These are phyloP conservation scores for Trichoderma citrinoviride DNA, from an alignment of 2,329 filamentous ascomycete genomes.

Conservation along the genomic window DNA sequence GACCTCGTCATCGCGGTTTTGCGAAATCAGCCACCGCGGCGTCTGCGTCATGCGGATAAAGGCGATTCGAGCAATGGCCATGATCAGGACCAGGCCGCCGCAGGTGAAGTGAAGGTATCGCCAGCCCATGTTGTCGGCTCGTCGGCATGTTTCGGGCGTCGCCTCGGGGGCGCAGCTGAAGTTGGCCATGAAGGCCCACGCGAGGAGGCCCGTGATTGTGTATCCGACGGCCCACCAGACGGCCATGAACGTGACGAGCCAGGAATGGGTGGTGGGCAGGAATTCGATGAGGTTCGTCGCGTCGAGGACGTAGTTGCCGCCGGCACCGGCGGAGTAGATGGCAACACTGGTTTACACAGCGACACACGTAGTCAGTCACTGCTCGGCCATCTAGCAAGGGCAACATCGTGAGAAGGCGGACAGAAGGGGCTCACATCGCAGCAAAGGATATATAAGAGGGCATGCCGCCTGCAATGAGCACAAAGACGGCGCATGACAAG, in stretches of 20 bases:
- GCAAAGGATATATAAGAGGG: constrained; percentile 21
- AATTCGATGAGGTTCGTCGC: constrained; percentile 21
- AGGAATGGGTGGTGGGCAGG: constrained; percentile 17
- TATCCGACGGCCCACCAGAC: constrained; percentile 23
- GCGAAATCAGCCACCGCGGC: constrained; percentile 21
- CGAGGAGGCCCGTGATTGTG: constrained; percentile 19
- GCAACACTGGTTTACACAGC: constrained; percentile 10
- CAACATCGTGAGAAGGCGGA: neutral
- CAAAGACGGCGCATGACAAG: constrained; percentile 21
- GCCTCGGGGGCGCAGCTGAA: constrained; percentile 20
- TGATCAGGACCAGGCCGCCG: constrained; percentile 13
- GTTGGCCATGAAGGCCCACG: constrained; percentile 22
- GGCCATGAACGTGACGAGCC: constrained; percentile 23
- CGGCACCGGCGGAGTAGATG: constrained; percentile 21
- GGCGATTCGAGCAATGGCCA: constrained; percentile 19
- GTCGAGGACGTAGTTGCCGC: constrained; percentile 23
- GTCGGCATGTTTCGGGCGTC: constrained; percentile 11
- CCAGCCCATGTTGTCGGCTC: constrained; percentile 22
- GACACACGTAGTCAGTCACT: neutral
- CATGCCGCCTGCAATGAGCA: constrained; percentile 21
- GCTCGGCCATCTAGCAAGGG: neutral
- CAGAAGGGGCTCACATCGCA: constrained; percentile 2
- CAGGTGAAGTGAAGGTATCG: constrained; percentile 21
- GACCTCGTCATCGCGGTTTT: constrained; percentile 22
- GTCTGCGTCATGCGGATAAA: constrained; percentile 22